phyloP scores from a whole-genome alignment of 2,329 filamentous ascomycete genomes.

The Fusarium clavum region DNA sequence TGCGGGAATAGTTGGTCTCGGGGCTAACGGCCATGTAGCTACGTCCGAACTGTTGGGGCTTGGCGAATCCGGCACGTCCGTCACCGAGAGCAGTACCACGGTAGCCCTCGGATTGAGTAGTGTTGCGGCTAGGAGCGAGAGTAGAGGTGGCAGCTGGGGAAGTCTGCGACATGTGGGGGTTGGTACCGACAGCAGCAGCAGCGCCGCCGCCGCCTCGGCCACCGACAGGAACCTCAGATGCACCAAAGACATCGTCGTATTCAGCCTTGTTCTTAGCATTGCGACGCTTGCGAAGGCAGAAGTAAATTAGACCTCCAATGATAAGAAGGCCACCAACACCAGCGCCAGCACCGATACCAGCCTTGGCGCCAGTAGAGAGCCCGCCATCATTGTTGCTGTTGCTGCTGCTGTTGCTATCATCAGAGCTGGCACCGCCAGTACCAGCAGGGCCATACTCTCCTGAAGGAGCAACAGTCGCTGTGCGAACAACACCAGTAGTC shows the following conservation, averaged over 20 bases:
- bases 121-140: conserved; percentile 44
- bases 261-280: conserved; percentile 49
- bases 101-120: conserved; percentile 52
- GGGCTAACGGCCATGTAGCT: conserved; percentile 47
- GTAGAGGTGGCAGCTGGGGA: conserved; percentile 43
- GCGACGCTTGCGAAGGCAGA: conserved; percentile 50
- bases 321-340: conserved; percentile 53
- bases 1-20: conserved; percentile 37
- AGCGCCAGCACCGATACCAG: conserved; percentile 57
- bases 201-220: conserved; percentile 42
- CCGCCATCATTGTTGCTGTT: conserved; percentile 41
- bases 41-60: conserved; percentile 52
- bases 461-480: conserved; percentile 45
- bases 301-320: conserved; percentile 47
- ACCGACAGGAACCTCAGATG: conserved; percentile 58
- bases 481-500: conserved; percentile 47
- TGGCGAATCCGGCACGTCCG: conserved; percentile 55
- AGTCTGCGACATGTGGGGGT: conserved; percentile 49
- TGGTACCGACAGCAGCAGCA: conserved; percentile 29
- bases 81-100: conserved; percentile 56
- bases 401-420: conserved; percentile 26
- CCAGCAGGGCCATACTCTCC: conserved; percentile 41
- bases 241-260: conserved; percentile 56
- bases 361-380: conserved; percentile 57
- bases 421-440: conserved; percentile 22